Conservation (phyloP, 2,329 filamentous ascomycete genomes). For the Lizonia empirigonia region DNA sequence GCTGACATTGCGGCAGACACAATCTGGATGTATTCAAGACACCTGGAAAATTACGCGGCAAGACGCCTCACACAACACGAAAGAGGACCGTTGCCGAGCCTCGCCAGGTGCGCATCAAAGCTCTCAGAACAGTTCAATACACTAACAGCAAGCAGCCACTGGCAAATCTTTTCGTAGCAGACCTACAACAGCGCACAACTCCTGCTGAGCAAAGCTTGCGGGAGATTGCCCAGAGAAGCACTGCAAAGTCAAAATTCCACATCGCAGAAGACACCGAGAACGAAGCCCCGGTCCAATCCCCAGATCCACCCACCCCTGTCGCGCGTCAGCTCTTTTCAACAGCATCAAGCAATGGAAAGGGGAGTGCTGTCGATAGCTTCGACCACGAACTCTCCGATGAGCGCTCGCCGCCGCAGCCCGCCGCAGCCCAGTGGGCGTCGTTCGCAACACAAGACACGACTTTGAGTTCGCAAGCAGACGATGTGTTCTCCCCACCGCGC, state of each 20-base stretch:
- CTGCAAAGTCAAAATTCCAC: constrained; percentile 65
- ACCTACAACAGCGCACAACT: constrained; percentile 55
- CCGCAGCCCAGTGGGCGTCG: constrained; percentile 41
- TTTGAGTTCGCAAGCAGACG: constrained; percentile 33
- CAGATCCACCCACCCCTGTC: constrained; percentile 33
- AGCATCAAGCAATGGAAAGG: constrained; percentile 35
- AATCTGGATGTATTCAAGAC: constrained; percentile 97
- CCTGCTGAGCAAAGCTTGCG: constrained; percentile 57
- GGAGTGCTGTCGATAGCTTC: constrained; percentile 31
- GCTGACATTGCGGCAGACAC: constrained; percentile 64
- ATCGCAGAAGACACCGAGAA: constrained; percentile 62
- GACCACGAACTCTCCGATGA: constrained; percentile 19
- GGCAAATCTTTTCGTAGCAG: constrained; percentile 55
- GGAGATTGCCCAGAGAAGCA: constrained; percentile 57
- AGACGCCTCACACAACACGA: constrained; percentile 74
- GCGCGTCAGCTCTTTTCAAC: constrained; percentile 39
- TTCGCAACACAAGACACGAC: constrained; percentile 38
- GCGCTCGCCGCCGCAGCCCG: constrained; percentile 18
- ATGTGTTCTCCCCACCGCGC: constrained; percentile 40
- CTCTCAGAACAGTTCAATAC: constrained; percentile 44
- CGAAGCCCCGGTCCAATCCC: constrained; percentile 30
- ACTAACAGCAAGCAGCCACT: constrained; percentile 50
- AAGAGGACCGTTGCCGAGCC: constrained; percentile 62
- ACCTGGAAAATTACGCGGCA: constrained; percentile 79
- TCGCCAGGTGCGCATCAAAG: constrained; percentile 67